A percentile compares a stretch with the other conserved stretches of the same genome.
phyloP scores from a whole-genome alignment of 2,329 filamentous ascomycete genomes.

The Endoconidiophora laricicola region DNA sequence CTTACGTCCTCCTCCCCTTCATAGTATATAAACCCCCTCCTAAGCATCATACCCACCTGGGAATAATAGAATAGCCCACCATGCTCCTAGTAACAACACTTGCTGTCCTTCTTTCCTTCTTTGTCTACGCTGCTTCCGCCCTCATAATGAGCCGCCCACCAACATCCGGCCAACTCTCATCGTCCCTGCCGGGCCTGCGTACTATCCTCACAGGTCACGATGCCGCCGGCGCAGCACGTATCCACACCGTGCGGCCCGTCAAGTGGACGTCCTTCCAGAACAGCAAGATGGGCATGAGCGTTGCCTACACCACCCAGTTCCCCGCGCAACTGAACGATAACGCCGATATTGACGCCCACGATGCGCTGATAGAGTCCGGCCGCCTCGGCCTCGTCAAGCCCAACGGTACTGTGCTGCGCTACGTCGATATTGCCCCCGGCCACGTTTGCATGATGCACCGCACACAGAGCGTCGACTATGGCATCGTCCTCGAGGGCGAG shows the following conservation, averaged over 20 bases:
- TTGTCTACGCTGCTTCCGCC: conserved; percentile 4
- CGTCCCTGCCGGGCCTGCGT: conserved; percentile 9
- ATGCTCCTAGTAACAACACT: conserved; percentile 9
- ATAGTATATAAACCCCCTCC: conserved; percentile 1
- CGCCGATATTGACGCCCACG: conserved; percentile 24
- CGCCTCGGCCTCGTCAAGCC: conserved; percentile 17
- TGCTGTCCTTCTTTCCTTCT: neutral
- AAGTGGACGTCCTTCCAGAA: conserved; percentile 18
- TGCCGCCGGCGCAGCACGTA: conserved; percentile 11
- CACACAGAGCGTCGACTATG: conserved; percentile 37
- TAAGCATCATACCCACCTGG: neutral
- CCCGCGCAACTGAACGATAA: conserved; percentile 25
- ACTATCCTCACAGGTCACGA: conserved; percentile 12
- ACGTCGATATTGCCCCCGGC: conserved; percentile 31
- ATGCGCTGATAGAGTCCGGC: conserved; percentile 19
- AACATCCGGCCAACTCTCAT: conserved; percentile 8
- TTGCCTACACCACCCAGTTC: conserved; percentile 27
- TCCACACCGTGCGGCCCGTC: conserved; percentile 14
- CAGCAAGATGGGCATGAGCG: conserved; percentile 22
- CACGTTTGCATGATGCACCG: conserved; percentile 30
- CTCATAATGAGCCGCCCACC: conserved; percentile 5
- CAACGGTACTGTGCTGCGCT: conserved; percentile 27
- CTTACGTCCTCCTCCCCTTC: neutral
- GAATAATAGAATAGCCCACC: neutral
- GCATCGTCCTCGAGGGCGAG: conserved; percentile 36